Conservation (phyloP, 768 basidiomycete species). For the Kwoniella europaea region DNA sequence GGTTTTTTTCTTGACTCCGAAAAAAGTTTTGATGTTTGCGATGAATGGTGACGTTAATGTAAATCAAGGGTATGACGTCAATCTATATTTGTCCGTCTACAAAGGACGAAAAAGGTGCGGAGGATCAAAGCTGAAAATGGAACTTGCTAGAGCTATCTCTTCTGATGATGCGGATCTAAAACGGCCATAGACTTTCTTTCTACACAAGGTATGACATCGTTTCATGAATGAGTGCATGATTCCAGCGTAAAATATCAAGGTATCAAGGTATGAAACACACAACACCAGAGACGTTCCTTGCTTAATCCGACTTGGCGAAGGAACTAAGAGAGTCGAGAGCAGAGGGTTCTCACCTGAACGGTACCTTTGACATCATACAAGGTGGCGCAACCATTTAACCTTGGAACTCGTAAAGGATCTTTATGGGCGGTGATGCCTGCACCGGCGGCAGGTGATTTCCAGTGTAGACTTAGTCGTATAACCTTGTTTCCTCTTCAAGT, state of each 20-base stretch:
- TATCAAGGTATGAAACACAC: neutral
- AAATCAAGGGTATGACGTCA: neutral
- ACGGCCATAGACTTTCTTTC: neutral
- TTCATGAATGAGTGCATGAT: neutral
- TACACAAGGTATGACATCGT: neutral
- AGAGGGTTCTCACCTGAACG: neutral
- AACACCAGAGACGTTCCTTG: constrained; percentile 5
- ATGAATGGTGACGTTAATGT: neutral
- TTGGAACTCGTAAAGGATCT: neutral
- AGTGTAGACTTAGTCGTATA: neutral
- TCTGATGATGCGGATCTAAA: neutral
- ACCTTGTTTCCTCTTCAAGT: constrained; percentile 6
- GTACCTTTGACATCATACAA: constrained; percentile 15
- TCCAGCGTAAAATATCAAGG: neutral
- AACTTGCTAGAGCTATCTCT: neutral
- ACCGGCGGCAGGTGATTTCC: constrained; percentile 2
- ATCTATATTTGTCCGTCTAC: neutral
- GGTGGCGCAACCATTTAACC: neutral
- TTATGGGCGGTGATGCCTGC: neutral
- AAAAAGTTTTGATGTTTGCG: neutral
- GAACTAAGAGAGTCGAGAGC: neutral
- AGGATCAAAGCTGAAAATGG: neutral
- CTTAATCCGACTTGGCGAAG: too few species aligned
- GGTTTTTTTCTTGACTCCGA: neutral
- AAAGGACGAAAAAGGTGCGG: neutral